Base-by-base conservation (phyloP, 2,329 filamentous ascomycete species). In the Pseudogymnoascus sp. region DNA sequence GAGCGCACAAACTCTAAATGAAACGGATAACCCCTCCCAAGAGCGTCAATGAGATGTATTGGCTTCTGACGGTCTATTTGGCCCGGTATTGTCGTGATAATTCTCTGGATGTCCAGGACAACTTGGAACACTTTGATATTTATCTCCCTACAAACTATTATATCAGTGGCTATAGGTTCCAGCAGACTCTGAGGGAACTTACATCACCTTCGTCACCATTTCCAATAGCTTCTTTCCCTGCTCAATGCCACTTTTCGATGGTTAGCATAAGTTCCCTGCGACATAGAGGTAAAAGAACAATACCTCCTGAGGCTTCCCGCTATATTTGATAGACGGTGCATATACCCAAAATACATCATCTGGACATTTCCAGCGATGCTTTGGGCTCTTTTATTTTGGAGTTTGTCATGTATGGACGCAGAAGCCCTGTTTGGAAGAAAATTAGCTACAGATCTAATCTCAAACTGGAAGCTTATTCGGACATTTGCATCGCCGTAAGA, bases 401-500 rank as follows among this genome's bases (percentile, higher is more conserved):
- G 63, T 37, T 63, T 62, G 9, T 64, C 60, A 16, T 61, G 25
- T n/a, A 65, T 61, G 11, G 28, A 58, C 22, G 57, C n/a, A 18
- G 33, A 20, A 35, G 30, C 16, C 18, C 43, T 60, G 35, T 47
- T 18, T n/a, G 22, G 4, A 22, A 39, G 16, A 43, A 37, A 37
- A 36, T 12, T 16, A 22, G 12, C 33, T 16, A 43, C 58, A 1
- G 20, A 20, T 25, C 3, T 1, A 37, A 63, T 62, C 18, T 28
- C 41, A 47, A 25, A 7, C 8, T 50, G 2, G 22, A 50, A 28
- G 28, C 22, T 16, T n/a, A 8, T 50, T 16, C 43, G 43, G 30
- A 67, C 66, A 70, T 63, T 35, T 70, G 67, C 3, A 72, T 60
- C 0, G 69, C 67, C 14, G 63, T 61, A 7, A 72, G 60, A 35